Evolutionary conservation across 1,284 basidiomycete genomes (phyloP), one percentile per base, ranked within the genome.

Genomic region (Agroathelia rolfsii): DNA sequence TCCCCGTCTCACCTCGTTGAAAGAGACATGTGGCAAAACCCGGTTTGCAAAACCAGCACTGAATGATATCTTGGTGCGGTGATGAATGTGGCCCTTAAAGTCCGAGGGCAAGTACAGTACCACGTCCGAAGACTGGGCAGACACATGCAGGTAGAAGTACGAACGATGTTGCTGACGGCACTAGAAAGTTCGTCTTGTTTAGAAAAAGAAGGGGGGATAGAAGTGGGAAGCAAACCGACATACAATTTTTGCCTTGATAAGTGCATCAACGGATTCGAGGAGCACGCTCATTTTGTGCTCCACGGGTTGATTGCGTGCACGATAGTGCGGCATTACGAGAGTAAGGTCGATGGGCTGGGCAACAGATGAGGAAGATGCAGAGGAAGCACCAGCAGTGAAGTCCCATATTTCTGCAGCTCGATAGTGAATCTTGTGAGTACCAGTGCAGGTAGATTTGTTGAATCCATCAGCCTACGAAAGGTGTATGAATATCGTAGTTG

Each of bases 81-180:
- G 56, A 42, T 64, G 68, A 32, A 84, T 78, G 29, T 59, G 66
- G 14, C 80, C 80, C 37, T 61, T 66, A 56, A 84, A 84, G 48
- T 84, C 80, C 19, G 78, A 82, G 3, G 80, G 81, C 9, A 84
- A 59, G 72, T 75, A 84, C 41, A 84, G 52, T 3, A 71, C 77
- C 15, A 83, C 64, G 42, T 80, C 69, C 23, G 78, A 74, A 21
- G 53, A 50, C n/a, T 61, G 58, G 4, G 71, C 73, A 41, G 66
- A 64, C 19, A 84, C 59, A 46, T 78, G 69, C 33, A 83, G 64
- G 49, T 68, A 69, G 49, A 84, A 83, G 45, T 69, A 67, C 15
- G 69, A 65, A 35, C 74, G 72, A 37, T 66, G 59, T 32, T 69
- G 62, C 34, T 66, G 70, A 37, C 80, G 76, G 50, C 79, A 82